phyloP scores from a whole-genome alignment of 2,329 filamentous ascomycete species.

The Pseudodiploospora longispora region DNA sequence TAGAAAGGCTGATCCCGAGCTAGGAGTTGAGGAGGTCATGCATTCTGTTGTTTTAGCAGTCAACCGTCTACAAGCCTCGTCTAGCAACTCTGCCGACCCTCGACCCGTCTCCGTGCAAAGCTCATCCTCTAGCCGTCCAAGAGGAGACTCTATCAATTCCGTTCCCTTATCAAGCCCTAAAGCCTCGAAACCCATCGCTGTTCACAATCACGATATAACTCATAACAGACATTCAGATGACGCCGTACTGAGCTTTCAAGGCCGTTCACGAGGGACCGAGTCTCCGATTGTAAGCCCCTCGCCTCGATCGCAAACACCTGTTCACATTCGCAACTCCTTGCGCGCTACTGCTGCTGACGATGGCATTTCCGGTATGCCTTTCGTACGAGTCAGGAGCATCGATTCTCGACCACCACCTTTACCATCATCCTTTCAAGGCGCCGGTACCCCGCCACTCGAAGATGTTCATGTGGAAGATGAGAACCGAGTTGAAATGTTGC shows the following conservation, averaged over 20 bases:
- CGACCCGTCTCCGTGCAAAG: constrained; percentile 3
- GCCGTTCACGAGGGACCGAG: constrained; percentile 9
- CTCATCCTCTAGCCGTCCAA: constrained; percentile 2
- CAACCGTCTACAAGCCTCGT: constrained; percentile 8
- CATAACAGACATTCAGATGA: not conserved
- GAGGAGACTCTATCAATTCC: not conserved
- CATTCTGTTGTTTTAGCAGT: constrained; percentile 35
- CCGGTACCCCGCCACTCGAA: not conserved
- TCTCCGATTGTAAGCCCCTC: constrained; percentile 14
- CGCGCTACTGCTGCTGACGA: constrained; percentile 29
- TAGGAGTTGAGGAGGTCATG: constrained; percentile 37
- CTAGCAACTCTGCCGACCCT: not conserved
- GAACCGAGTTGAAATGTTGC: not conserved
- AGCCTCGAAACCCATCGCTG: not conserved
- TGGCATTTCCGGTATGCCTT: constrained; percentile 48
- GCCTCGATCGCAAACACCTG: constrained; percentile 14
- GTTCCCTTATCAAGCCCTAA: not conserved
- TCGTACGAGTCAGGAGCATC: constrained; percentile 37
- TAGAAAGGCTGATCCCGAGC: constrained; percentile 28
- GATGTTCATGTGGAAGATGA: not conserved
- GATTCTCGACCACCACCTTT: constrained; percentile 15
- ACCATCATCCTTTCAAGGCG: constrained; percentile 5
- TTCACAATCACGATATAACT: not conserved
- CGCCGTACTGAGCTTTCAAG: constrained; percentile 8
- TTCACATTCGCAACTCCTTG: constrained; percentile 13